Base-by-base conservation (phyloP, 257 asterid species). In the Cruciata laevipes region DNA sequence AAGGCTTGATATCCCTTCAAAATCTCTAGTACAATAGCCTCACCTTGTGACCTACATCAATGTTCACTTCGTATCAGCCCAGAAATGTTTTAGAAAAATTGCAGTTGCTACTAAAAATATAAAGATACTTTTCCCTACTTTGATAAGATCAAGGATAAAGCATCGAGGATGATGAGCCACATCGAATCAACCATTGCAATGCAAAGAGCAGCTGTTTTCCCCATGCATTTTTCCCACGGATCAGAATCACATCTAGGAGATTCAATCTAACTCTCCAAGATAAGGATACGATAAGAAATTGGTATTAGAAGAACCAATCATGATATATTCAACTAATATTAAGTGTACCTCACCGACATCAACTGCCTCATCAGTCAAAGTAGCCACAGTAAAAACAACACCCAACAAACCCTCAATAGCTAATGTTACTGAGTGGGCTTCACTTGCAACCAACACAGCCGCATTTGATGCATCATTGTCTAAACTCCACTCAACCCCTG, bases 401-500 rank as follows among this genome's bases (percentile, higher is more conserved):
- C 99, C 99, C 75, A 93, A 71, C 63, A 93, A 78, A 68, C 99
- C 99, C 85, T 93, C 97, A 73, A 93, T 90, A 63, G 99, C 99
- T 76, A 93, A 85, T 72, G 96, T 88, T 71, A 93, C 84, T 56
- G 99, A 92, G 79, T 93, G 99, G 59, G 99, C 99, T 83, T 93
- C 99, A 78, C 99, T 93, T 64, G 99, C 99, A 79, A 88, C 96
- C 89, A 93, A 77, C 70, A 93, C 97, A 57, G 96, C 86, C 61
- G 95, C 86, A 85, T 90, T 93, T 35, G 99, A 90, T 66, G 99
- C 99, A 73, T 93, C 99, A 49, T 86, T 86, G 70, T 93, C 99
- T 79, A 93, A 90, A 85, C 91, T 93, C 99, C 99, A 93, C 80
- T 93, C 99, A 64, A 93, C 78, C 79, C 99, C 99, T 93, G 84